Conservation (phyloP, 345 rosid species). For the Raphanus raphanistrum region DNA sequence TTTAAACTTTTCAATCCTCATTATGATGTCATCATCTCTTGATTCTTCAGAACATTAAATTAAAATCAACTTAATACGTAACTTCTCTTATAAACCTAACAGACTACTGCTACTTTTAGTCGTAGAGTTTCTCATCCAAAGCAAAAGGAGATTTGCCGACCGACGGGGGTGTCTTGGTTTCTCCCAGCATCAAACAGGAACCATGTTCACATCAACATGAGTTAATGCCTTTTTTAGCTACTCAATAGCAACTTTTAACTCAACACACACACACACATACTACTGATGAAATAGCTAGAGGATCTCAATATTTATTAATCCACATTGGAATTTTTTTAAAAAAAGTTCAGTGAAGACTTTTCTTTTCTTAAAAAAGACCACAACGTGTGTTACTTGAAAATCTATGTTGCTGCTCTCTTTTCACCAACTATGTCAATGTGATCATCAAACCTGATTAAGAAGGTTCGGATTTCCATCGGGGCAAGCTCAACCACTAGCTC, state of each 20-base stretch:
- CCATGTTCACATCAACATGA: conserved; percentile 73
- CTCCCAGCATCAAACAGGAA: conserved; percentile 88
- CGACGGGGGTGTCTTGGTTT: background rate
- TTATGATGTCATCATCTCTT: background rate
- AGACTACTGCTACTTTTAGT: background rate
- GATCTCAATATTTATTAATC: background rate
- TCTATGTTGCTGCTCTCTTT: conserved; percentile 11
- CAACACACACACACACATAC: conserved; percentile 37
- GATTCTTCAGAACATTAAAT: background rate
- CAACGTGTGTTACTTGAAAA: background rate
- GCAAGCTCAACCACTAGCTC: conserved; percentile 75
- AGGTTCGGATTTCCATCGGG: conserved; percentile 94
- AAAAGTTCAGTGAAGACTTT: background rate
- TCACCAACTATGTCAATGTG: conserved; percentile 25
- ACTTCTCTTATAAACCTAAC: background rate
- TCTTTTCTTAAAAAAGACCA: background rate
- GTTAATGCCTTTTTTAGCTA: conserved; percentile 87
- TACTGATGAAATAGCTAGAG: background rate
- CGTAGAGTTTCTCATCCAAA: background rate
- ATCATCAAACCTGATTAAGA: conserved; percentile 42
- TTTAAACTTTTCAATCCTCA: conserved; percentile 5
- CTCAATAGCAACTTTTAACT: conserved; percentile 61
- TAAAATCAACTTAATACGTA: background rate
- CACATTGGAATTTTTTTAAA: background rate
- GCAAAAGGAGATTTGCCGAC: background rate